Base-by-base conservation (phyloP, 176 grass and related monocot species). In the Bothriochloa decipiens region DNA sequence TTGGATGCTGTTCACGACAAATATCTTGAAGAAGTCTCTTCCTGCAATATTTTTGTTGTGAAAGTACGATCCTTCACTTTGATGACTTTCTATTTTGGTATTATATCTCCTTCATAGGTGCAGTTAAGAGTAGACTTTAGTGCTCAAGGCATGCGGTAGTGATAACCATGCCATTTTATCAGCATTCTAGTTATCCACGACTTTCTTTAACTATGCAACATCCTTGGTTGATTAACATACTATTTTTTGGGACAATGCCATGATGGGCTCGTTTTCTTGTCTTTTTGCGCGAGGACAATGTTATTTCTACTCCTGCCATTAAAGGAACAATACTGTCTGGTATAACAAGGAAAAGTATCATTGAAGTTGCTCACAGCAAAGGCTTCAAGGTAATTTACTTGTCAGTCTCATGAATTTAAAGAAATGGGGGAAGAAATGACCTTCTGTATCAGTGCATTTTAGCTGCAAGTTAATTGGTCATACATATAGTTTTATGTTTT, bases 1-100 rank as follows among this genome's bases (percentile, higher is more conserved):
- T 85, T 97, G 73, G 95, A 97, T 37, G 88, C 90, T 23, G 82
- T 92, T 84, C 84, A 94, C 39, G 92, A 97, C 61, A 97, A 90
- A 81, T 97, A 97, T 70, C 84, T 94, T 28, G 95, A 97, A 83
- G 95, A 97, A 94, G 95, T 92, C 60, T 94, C 95, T 40, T 97
- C 92, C 15, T 94, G 92, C 88, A 97, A 97, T 84, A 90, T 97
- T 68, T 97, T 97, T 84, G 52, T 92, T 57, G 86, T 97, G 62
- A 94, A 94, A 93, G 92, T 97, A 94, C 72, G 85, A 22, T 42
- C 46, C 75, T 70, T 80, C 37, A 36, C 32, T 70, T 86, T 65
- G 11, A 39, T 43, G 16, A 32, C 29, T 32, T 32, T 32, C 29
- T 32, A 32, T 32, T 32, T 32, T 32, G 29, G 29, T 32, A 32